Percentiles rank a stretch among this genome's conserved stretches.
Conservation (phyloP, 2,329 filamentous ascomycete genomes). For the Madurella mycetomatis region DNA sequence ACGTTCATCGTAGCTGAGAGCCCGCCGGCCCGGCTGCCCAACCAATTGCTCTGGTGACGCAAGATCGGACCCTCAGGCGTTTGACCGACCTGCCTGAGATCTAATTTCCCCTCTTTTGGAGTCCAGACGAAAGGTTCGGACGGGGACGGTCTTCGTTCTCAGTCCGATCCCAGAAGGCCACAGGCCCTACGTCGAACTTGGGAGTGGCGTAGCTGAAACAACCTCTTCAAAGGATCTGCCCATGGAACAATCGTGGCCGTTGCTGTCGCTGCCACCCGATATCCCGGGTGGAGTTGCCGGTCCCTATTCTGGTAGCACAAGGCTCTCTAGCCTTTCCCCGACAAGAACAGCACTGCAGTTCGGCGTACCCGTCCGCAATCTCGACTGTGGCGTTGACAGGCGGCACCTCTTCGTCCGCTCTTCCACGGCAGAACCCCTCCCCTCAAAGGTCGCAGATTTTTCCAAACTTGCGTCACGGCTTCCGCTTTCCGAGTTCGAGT, state of each 20-base stretch:
- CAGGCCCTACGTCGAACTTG: background rate
- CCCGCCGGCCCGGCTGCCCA: background rate
- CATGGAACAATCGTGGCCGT: background rate
- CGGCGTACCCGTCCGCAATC: background rate
- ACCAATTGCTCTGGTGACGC: background rate
- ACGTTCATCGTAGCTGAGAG: conserved; percentile 37
- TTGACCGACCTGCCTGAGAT: background rate
- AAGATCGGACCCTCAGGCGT: background rate
- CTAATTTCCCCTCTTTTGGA: background rate
- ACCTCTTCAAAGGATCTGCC: background rate
- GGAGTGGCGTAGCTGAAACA: background rate
- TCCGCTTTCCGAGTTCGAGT: no score
- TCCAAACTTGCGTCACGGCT: no score
- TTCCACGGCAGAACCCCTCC: no score
- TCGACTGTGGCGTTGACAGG: no score
- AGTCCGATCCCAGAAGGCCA: background rate
- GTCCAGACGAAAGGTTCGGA: background rate
- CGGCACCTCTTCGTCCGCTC: no score
- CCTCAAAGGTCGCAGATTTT: no score
- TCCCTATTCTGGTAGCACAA: background rate
- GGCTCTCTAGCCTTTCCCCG: background rate
- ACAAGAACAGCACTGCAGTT: background rate
- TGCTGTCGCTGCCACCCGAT: background rate
- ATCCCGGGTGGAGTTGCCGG: background rate
- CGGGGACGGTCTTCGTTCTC: background rate